Evolutionary conservation across 2,329 filamentous ascomycete genomes (phyloP).

Genomic region (Xenosphaeropsis pyriputrescens): DNA sequence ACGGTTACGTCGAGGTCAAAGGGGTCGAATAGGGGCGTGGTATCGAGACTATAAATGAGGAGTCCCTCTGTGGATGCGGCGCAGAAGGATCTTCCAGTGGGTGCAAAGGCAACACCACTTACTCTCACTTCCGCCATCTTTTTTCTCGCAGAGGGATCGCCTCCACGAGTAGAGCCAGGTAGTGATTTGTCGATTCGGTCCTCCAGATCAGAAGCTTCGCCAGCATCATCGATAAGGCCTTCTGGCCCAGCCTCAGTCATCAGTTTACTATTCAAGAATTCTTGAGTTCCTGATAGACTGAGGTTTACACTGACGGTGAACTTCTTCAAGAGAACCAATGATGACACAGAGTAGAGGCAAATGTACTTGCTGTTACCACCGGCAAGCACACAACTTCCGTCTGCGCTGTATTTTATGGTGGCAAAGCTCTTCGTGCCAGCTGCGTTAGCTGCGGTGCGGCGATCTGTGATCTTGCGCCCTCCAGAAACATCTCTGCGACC

Average conservation of each 20-base stretch:
- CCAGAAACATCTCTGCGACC: constrained; percentile 86
- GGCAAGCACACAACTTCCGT: constrained; percentile 80
- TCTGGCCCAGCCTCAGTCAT: constrained; percentile 81
- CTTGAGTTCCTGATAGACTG: constrained; percentile 90
- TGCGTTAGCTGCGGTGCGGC: constrained; percentile 80
- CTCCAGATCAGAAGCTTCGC: constrained; percentile 79
- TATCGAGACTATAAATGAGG: constrained; percentile 84
- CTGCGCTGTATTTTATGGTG: constrained; percentile 79
- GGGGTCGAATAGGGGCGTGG: constrained; percentile 74
- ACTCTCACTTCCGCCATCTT: constrained; percentile 74
- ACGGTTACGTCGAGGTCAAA: constrained; percentile 93
- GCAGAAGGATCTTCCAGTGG: constrained; percentile 81
- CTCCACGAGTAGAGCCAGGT: constrained; percentile 73
- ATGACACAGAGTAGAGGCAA: constrained; percentile 88
- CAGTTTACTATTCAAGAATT: constrained; percentile 85
- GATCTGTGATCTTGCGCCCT: constrained; percentile 75
- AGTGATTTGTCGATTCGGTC: constrained; percentile 66
- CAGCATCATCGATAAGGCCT: constrained; percentile 75
- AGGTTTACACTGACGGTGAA: constrained; percentile 92
- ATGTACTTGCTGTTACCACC: constrained; percentile 98
- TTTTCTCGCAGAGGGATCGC: constrained; percentile 66
- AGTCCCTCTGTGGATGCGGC: constrained; percentile 90
- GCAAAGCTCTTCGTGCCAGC: constrained; percentile 83
- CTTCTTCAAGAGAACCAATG: constrained; percentile 83
- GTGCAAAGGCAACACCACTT: constrained; percentile 71